Evolutionary conservation across 2,329 filamentous ascomycete genomes (phyloP), one percentile per base, ranked within the genome.

Genomic region (Venturia pyrina): DNA sequence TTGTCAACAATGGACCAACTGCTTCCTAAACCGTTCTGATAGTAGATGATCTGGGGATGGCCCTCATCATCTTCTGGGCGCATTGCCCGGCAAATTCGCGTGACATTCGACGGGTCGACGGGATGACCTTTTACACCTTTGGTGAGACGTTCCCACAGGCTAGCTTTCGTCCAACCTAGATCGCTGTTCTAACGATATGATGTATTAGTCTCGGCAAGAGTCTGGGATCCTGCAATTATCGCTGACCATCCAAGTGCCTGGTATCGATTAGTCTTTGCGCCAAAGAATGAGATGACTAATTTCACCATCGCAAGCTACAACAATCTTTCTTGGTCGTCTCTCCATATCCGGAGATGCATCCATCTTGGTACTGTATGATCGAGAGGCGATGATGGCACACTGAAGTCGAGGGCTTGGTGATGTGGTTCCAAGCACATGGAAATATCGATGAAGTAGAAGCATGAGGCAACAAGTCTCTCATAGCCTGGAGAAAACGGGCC

Each of bases 11-110:
- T 28, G 19, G 61, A 65, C 37, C 63, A 68, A n/a, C 65, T 70
- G 0, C 73, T 76, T 10, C 77, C 77, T 15, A 78, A 74, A 8
- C 77, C 77, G 15, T 76, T 74, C 62, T 78, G 76, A 66, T 79
- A 79, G 66, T 76, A 78, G 32, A 77, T 73, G 32, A 79, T 74
- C 65, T 79, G 77, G 0, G 74, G 73, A n/a, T 70, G 64, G 10
- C 41, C 41, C 13, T 64, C n/a, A 5, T 68, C 40, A 44, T 74
- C 74, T 8, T 72, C 72, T 61, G 71, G 70, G 24, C 71, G 72
- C 28, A 78, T 69, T 7, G 75, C 75, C 63, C 76, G 73, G 1
- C 71, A 70, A 37, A 79, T 72, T 1, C 76, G 73, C 1, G 75
- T 77, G 24, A 79, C 76, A 66, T 79, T 79, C 8, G 75, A 76